Evolutionary conservation across 2,329 filamentous ascomycete genomes (phyloP).

Genomic region (Arthrobotrys musiformis): DNA sequence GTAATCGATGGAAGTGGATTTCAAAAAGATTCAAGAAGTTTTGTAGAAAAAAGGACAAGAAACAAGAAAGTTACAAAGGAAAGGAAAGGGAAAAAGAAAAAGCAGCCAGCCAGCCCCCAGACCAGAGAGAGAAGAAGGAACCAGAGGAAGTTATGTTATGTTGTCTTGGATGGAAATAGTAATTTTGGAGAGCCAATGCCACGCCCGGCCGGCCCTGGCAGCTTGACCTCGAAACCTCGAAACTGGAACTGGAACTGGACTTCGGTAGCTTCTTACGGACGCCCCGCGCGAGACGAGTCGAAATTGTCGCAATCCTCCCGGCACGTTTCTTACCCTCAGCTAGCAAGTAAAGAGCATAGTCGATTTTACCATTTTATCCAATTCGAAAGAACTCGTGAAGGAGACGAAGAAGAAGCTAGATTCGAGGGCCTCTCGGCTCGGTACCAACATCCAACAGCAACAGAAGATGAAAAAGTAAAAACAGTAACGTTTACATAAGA

Average conservation of each 20-base stretch:
- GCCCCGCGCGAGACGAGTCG: slow-evolving; percentile 29
- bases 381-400: too few relatives aligned
- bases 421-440: background rate
- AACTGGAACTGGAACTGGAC: background rate
- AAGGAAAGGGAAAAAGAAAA: background rate
- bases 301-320: slow-evolving; percentile 46
- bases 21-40: background rate
- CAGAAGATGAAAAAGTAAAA: too few relatives aligned
- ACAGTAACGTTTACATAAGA: slow-evolving; percentile 11
- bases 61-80: background rate
- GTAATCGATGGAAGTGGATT: background rate
- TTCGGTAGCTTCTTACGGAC: background rate
- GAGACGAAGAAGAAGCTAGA: background rate
- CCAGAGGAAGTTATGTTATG: slow-evolving; percentile 10
- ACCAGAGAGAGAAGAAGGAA: background rate
- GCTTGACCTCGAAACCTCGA: background rate
- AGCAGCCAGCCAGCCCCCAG: background rate
- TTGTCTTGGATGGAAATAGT: slow-evolving; percentile 28
- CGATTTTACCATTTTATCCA: too few relatives aligned
- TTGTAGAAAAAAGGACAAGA: background rate
- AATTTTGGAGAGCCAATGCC: slow-evolving; percentile 16
- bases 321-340: slow-evolving; percentile 29
- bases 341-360: too few relatives aligned
- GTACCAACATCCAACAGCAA: too few relatives aligned
- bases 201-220: background rate